These are phyloP conservation scores for Aspergillus sp. DNA, from an alignment of 2,329 filamentous ascomycete genomes.

Conservation along the genomic window DNA sequence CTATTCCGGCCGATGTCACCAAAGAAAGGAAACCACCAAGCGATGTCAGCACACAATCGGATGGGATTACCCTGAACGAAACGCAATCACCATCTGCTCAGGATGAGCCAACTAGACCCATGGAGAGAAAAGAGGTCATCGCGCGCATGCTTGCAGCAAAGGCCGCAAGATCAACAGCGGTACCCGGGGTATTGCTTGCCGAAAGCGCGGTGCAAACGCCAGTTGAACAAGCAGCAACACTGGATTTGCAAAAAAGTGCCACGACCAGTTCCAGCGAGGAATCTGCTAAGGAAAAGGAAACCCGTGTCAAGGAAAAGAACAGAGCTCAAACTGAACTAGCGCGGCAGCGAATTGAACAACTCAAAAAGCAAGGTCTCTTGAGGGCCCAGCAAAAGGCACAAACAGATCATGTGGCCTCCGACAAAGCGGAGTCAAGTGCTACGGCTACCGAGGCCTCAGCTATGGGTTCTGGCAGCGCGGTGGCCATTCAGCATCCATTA, in stretches of 20 bases:
- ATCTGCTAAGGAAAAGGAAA: conserved; percentile 22
- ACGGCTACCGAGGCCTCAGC: conserved; percentile 1
- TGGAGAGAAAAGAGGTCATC: conserved; percentile 73
- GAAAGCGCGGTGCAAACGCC: too few relatives aligned
- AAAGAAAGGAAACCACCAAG: background rate
- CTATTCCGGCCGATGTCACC: background rate
- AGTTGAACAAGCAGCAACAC: background rate
- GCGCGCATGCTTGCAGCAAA: conserved; percentile 73
- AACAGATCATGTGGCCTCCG: conserved; percentile 5
- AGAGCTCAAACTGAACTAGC: conserved; percentile 72
- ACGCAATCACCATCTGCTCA: background rate
- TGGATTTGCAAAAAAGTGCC: conserved; percentile 5
- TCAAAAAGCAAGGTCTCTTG: conserved; percentile 55
- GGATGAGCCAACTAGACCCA: conserved; percentile 36
- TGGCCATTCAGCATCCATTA: conserved; percentile 34
- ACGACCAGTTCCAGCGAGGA: conserved; percentile 8
- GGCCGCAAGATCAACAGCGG: conserved; percentile 49
- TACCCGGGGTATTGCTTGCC: conserved; percentile 11
- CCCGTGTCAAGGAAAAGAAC: conserved; percentile 43
- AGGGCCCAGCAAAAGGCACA: conserved; percentile 34
- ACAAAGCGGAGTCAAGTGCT: conserved; percentile 8
- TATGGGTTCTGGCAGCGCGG: conserved; percentile 5
- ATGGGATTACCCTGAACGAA: background rate
- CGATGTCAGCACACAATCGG: background rate
- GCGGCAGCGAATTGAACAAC: conserved; percentile 73